phyloP scores from a whole-genome alignment of 805 yeast species.

The Saccharomycopsis microspora region DNA sequence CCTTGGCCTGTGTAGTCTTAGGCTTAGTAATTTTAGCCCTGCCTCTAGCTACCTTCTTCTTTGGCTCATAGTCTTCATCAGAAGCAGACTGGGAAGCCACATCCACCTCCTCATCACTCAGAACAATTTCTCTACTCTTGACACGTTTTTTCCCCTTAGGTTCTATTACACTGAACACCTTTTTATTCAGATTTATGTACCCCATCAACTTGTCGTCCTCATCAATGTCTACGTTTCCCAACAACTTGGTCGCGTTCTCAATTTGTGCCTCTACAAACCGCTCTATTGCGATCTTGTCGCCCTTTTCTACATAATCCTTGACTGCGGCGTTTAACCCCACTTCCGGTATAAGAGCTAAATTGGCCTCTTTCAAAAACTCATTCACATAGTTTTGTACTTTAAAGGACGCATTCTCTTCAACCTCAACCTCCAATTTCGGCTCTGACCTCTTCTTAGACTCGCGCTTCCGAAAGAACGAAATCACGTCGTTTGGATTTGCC shows the following conservation, averaged over 20 bases:
- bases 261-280: conserved; percentile 51
- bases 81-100: too few species aligned
- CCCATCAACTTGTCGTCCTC: conserved; percentile 5
- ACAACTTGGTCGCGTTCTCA: conserved; percentile 36
- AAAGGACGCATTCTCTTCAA: conserved; percentile 27
- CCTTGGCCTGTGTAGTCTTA: neutral
- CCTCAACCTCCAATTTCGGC: conserved; percentile 15
- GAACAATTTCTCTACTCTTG: neutral
- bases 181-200: conserved; percentile 3
- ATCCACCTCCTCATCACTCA: neutral
- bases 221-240: conserved; percentile 24
- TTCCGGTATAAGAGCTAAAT: conserved; percentile 62
- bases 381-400: conserved; percentile 55
- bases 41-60: too few species aligned
- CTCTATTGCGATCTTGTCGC: conserved; percentile 62
- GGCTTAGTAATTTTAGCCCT: too few species aligned
- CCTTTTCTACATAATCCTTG: conserved; percentile 63
- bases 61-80: too few species aligned
- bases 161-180: neutral
- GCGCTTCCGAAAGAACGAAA: conserved; percentile 52
- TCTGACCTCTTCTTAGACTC: conserved; percentile 18
- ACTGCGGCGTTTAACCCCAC: conserved; percentile 66
- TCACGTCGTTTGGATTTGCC: conserved; percentile 83
- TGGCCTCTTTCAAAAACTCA: conserved; percentile 48
- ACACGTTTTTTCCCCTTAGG: neutral